Percentiles rank a stretch among this genome's conserved stretches.
These are phyloP conservation scores for Pelargonium citronellum DNA, from an alignment of 441 rosid species.

Conservation along the genomic window DNA sequence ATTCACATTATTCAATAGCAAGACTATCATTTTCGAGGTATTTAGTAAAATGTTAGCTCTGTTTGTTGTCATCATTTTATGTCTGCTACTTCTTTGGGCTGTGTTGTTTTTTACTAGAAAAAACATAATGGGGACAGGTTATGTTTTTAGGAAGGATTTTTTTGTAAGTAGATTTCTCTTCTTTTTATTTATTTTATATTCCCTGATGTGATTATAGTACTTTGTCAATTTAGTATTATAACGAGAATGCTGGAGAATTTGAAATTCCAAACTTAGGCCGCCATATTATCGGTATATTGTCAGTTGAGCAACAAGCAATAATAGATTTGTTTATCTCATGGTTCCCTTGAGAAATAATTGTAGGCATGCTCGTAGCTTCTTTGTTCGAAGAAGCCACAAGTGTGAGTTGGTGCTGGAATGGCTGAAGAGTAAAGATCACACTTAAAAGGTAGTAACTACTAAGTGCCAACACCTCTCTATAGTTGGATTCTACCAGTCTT, in stretches of 20 bases:
- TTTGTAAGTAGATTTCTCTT: not conserved
- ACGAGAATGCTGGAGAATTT: not conserved
- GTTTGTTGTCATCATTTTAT: not conserved
- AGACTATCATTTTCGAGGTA: not conserved
- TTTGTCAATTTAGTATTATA: not conserved
- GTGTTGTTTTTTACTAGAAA: not conserved
- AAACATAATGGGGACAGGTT: not conserved
- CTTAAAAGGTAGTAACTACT: no score
- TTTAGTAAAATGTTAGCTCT: not conserved
- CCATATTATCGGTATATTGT: not conserved
- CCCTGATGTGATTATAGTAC: not conserved
- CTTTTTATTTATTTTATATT: not conserved
- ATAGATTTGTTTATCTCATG: not conserved
- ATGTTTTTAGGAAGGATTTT: not conserved
- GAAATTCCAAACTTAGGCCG: no score
- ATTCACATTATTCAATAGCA: not conserved
- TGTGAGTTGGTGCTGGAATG: no score
- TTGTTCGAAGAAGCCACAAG: no score
- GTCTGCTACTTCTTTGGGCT: not conserved
- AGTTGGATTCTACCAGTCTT: not conserved
- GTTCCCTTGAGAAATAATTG: not conserved
- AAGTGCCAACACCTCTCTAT: not conserved
- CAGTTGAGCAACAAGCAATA: not conserved
- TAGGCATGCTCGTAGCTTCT: not conserved
- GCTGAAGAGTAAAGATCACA: no score